Evolutionary conservation across 2,329 filamentous ascomycete species (phyloP).

Genomic region (Colletotrichum cuscutae): DNA sequence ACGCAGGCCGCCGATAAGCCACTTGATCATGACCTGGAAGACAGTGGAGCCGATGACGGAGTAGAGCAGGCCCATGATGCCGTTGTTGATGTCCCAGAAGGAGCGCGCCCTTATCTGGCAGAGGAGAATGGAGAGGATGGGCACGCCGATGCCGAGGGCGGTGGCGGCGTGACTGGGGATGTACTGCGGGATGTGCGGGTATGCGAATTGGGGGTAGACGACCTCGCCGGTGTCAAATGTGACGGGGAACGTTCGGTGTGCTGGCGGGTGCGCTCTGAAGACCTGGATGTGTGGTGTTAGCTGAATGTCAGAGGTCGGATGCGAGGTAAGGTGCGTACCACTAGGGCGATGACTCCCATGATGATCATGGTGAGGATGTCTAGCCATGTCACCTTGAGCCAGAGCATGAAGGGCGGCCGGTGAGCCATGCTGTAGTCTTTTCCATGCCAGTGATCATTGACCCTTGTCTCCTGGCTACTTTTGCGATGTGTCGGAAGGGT

Average conservation of each 20-base stretch:
- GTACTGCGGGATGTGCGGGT: conserved; percentile 76
- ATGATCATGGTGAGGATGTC: conserved; percentile 75
- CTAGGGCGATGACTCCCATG: conserved; percentile 75
- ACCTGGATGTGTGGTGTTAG: conserved; percentile 51
- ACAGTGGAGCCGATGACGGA: conserved; percentile 75
- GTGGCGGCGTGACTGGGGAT: conserved; percentile 78
- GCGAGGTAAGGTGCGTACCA: conserved; percentile 55
- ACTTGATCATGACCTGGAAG: conserved; percentile 82
- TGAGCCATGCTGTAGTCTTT: conserved; percentile 54
- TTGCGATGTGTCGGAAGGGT: conserved; percentile 9
- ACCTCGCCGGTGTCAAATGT: conserved; percentile 73
- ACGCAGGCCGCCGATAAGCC: conserved; percentile 76
- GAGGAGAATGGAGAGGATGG: conserved; percentile 71
- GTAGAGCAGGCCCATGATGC: conserved; percentile 75
- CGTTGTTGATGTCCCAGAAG: conserved; percentile 79
- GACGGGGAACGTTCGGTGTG: conserved; percentile 75
- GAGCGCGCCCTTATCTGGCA: conserved; percentile 75
- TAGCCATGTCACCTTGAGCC: conserved; percentile 74
- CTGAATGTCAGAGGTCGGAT: conserved; percentile 37
- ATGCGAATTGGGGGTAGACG: conserved; percentile 77
- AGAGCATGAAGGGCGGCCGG: conserved; percentile 72
- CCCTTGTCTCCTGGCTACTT: conserved; percentile 20
- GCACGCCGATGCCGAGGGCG: conserved; percentile 71
- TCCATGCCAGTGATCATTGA: conserved; percentile 14
- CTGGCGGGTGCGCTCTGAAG: conserved; percentile 72